Evolutionary conservation across 2,329 filamentous ascomycete species (phyloP), one percentile per base, ranked within the genome.

Genomic region (Graphilbum sp.): DNA sequence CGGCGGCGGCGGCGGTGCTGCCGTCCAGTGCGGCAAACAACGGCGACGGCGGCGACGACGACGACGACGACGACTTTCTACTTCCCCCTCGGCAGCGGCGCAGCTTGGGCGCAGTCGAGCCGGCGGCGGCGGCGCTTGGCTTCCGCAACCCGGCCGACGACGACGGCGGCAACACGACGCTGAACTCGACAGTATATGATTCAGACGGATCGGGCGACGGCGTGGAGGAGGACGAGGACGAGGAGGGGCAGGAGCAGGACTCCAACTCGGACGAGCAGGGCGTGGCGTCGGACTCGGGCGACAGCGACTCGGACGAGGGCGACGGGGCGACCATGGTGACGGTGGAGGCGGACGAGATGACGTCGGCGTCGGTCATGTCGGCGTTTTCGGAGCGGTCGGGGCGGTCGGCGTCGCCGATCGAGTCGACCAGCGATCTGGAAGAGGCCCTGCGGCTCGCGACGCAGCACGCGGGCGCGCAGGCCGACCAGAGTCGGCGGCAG

Each of bases 161-260:
- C 32, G 45, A 44, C 36, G 67, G 76, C 40, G 74, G 70, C 5
- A 68, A 78, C 40, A 84, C 82, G 13, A n/a, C n/a, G n/a, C n/a
- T n/a, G n/a, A n/a, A n/a, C n/a, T 90, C 85, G 0, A 90, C 81
- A 41, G 73, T 86, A 9, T 79, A 82, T 50, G 88, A 84, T 45
- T 75, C 72, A 20, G 71, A 75, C 39, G 27, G 21, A 5, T 24
- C 21, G 21, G 69, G 63, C 18, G 69, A 72, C 47, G 66, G 59
- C 11, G 57, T 70, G 2, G 65, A 67, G 17, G 70, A 73, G 42
- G 60, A 68, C n/a, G 63, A 46, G 12, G 58, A 71, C 2, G 65
- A 68, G 23, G 69, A 67, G n/a, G 63, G 67, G 6, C 67, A 68
- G 32, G 67, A n/a, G n/a, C n/a, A n/a, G n/a, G n/a, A n/a, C n/a